Conservation (phyloP, 1,284 basidiomycete species). For the Pseudomicrostroma phylloplanum region DNA sequence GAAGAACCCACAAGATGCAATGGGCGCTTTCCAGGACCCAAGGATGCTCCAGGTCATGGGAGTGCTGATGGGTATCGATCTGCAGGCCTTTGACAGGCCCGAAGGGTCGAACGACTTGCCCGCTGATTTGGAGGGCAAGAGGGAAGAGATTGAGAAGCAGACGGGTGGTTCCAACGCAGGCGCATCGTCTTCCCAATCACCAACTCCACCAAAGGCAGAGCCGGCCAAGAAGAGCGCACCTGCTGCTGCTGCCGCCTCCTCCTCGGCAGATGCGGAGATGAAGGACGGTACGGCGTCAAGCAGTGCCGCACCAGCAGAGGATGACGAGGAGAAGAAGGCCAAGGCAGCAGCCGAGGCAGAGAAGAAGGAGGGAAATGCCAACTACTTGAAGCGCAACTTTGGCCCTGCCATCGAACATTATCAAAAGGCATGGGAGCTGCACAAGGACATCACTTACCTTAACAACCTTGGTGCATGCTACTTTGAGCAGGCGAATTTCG, state of each 20-base stretch:
- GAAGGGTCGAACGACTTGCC: conserved; percentile 78
- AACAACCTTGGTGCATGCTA: conserved; percentile 66
- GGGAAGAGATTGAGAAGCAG: conserved; percentile 44
- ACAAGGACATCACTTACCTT: conserved; percentile 88
- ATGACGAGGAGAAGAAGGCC: conserved; percentile 21
- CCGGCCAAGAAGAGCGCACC: conserved; percentile 43
- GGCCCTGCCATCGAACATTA: conserved; percentile 49
- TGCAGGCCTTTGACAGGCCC: conserved; percentile 76
- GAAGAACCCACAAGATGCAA: conserved; percentile 45
- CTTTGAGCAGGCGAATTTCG: conserved; percentile 86
- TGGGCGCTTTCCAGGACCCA: conserved; percentile 64
- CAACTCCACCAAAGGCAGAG: conserved; percentile 43
- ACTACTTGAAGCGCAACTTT: conserved; percentile 73
- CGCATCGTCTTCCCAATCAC: conserved; percentile 1
- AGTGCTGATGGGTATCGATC: conserved; percentile 86
- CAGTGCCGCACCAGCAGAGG: conserved; percentile 15
- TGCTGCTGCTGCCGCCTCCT: background rate
- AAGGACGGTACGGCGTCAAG: conserved; percentile 1
- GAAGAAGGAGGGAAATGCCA: conserved; percentile 63
- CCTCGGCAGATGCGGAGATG: conserved; percentile 23
- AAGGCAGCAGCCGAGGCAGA: conserved; percentile 23
- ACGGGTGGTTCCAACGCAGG: conserved; percentile 14
- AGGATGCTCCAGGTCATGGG: conserved; percentile 79
- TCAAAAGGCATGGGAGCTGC: conserved; percentile 81
- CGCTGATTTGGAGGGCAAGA: conserved; percentile 55